Percentiles rank a stretch among this genome's conserved stretches.
Evolutionary conservation across 176 grass and related monocot genomes (phyloP).

Genomic region (Bolboschoenus planiculmis): DNA sequence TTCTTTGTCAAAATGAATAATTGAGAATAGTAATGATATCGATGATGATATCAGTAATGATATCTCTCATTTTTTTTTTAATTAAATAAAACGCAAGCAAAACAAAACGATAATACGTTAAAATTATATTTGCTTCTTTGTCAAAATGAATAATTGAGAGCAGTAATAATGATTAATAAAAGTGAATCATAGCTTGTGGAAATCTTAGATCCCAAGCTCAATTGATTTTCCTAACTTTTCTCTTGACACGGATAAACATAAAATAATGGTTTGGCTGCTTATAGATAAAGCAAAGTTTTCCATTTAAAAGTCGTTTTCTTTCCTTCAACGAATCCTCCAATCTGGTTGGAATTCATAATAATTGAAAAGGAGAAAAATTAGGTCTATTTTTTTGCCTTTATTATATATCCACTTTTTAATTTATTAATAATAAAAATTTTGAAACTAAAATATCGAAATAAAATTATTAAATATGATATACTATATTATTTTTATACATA

Average conservation of each 20-base stretch:
- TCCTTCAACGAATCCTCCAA: slow-evolving; percentile 15
- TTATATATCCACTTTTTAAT: too few species aligned
- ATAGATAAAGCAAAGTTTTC: slow-evolving; percentile 16
- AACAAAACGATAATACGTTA: neutral
- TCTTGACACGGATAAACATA: neutral
- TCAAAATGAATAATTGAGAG: neutral
- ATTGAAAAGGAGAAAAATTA: neutral
- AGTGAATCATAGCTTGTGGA: neutral
- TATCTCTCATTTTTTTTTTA: neutral
- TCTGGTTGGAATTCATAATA: slow-evolving; percentile 13
- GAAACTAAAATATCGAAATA: too few species aligned
- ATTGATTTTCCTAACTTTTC: neutral
- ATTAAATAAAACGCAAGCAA: neutral
- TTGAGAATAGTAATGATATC: too few species aligned
- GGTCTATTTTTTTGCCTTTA: neutral
- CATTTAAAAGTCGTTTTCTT: neutral
- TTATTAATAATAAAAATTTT: too few species aligned
- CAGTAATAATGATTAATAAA: neutral
- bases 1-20: too few species aligned
- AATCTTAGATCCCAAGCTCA: slow-evolving; percentile 7
- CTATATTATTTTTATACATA: too few species aligned
- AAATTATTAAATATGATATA: too few species aligned
- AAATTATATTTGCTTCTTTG: neutral
- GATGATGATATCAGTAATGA: too few species aligned
- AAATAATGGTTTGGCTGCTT: slow-evolving; percentile 12